Evolutionary conservation across 306 rosid species (phyloP).

Genomic region (Canavalia gladiata): DNA sequence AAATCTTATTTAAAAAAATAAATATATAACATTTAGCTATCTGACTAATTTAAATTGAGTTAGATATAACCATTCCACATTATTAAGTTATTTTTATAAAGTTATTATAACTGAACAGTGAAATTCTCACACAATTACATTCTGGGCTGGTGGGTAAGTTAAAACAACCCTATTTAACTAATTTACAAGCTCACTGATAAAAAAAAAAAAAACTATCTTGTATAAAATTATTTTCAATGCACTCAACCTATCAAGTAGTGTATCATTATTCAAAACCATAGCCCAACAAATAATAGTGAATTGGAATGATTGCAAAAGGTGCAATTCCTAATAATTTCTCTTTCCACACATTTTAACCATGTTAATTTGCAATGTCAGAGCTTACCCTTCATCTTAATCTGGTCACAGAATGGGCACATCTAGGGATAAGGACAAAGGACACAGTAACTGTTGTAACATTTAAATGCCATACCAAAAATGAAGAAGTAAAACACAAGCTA

Average conservation of each 20-base stretch:
- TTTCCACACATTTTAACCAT: background rate
- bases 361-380: constrained; percentile 13
- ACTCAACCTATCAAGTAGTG: background rate
- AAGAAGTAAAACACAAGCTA: constrained; percentile 19
- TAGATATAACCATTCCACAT: too few relatives aligned
- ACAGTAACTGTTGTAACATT: constrained; percentile 15
- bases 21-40: too few relatives aligned
- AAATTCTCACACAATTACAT: too few relatives aligned
- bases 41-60: too few relatives aligned
- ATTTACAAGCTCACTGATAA: background rate
- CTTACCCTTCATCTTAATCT: constrained; percentile 18
- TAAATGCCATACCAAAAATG: constrained; percentile 46
- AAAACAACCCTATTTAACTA: background rate
- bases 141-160: too few relatives aligned
- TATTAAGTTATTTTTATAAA: too few relatives aligned
- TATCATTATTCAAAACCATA: background rate
- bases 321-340: background rate
- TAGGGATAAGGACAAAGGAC: constrained; percentile 35
- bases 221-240: background rate
- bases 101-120: too few relatives aligned
- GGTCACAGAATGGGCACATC: constrained; percentile 28
- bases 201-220: background rate
- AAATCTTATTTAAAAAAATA: too few relatives aligned
- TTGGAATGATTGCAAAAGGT: background rate
- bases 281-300: background rate